A percentile compares a stretch with the other conserved stretches of the same genome.
phyloP scores from a whole-genome alignment of 2,329 filamentous ascomycete genomes.

The Coniella vitis region DNA sequence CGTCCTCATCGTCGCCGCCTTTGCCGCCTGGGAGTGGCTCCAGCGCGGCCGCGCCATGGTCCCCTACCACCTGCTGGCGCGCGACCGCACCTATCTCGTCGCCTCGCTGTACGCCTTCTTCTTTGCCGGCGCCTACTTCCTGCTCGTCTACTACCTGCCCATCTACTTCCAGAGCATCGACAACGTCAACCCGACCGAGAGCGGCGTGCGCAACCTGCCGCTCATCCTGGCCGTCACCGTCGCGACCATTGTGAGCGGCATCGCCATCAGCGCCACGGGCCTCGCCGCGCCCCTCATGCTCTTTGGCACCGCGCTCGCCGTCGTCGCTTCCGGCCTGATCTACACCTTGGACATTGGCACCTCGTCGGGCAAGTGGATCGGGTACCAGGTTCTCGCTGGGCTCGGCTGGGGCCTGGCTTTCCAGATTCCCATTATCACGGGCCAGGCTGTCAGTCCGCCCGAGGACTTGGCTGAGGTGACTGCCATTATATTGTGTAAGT shows the following conservation, averaged over 20 bases:
- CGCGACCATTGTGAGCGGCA: conserved; percentile 29
- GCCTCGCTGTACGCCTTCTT: conserved; percentile 35
- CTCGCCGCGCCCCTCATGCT: conserved; percentile 31
- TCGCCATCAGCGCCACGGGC: conserved; percentile 25
- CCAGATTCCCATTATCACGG: conserved; percentile 38
- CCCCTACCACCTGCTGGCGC: conserved; percentile 37
- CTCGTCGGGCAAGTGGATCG: conserved; percentile 33
- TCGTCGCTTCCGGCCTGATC: conserved; percentile 29
- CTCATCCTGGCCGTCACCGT: conserved; percentile 32
- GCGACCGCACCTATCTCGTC: conserved; percentile 35
- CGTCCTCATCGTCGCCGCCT: conserved; percentile 20
- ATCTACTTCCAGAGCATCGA: conserved; percentile 46
- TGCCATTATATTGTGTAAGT: conserved; percentile 28
- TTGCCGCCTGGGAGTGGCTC: conserved; percentile 26
- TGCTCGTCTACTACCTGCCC: conserved; percentile 41
- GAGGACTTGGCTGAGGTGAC: conserved; percentile 33
- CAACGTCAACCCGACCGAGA: conserved; percentile 29
- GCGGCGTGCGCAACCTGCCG: conserved; percentile 35
- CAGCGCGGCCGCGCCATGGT: conserved; percentile 44
- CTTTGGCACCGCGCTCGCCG: conserved; percentile 29
- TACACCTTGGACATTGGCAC: conserved; percentile 31
- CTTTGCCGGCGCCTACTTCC: conserved; percentile 36
- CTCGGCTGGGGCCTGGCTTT: conserved; percentile 37
- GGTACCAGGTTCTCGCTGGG: conserved; percentile 41
- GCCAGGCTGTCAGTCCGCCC: conserved; percentile 24